Conservation (phyloP, 2,329 filamentous ascomycete genomes). For the Waltergamsia citrina region DNA sequence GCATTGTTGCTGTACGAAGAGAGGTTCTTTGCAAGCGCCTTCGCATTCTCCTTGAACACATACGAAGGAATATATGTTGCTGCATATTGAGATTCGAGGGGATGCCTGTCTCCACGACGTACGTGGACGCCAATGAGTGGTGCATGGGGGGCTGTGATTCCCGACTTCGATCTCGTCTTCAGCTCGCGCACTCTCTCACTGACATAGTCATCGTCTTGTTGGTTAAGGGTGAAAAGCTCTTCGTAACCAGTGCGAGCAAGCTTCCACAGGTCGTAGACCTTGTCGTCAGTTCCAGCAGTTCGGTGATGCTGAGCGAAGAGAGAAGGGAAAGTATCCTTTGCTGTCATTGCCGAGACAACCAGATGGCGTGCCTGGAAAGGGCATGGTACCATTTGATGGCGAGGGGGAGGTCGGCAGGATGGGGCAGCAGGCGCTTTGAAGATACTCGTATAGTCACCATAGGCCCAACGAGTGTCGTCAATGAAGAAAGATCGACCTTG, state of each 20-base stretch:
- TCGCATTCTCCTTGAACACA: constrained; percentile 53
- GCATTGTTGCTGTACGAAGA: constrained; percentile 17
- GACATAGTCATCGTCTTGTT: constrained; percentile 58
- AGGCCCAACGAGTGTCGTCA: constrained; percentile 76
- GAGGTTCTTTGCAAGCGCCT: constrained; percentile 39
- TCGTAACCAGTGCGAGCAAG: constrained; percentile 64
- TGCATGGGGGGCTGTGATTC: constrained; percentile 24
- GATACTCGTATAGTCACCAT: constrained; percentile 64
- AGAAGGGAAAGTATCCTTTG: constrained; percentile 54
- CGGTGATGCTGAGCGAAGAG: constrained; percentile 22
- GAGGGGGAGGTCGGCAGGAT: constrained; percentile 61
- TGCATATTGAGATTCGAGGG: constrained; percentile 66
- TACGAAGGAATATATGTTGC: constrained; percentile 70
- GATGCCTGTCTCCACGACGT: constrained; percentile 70
- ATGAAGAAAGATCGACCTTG: constrained; percentile 74
- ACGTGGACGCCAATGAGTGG: constrained; percentile 62
- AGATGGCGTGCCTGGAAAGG: constrained; percentile 68
- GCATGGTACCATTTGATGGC: constrained; percentile 69
- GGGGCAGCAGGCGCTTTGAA: constrained; percentile 60
- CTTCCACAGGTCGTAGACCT: constrained; percentile 48
- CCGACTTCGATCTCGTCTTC: constrained; percentile 31
- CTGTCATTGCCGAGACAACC: constrained; percentile 61
- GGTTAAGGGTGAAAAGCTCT: constrained; percentile 60
- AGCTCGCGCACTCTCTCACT: constrained; percentile 47
- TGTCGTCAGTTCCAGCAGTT: constrained; percentile 11